Conservation (phyloP, 345 rosid genomes). For the Psidium friedrichsthalianum region DNA sequence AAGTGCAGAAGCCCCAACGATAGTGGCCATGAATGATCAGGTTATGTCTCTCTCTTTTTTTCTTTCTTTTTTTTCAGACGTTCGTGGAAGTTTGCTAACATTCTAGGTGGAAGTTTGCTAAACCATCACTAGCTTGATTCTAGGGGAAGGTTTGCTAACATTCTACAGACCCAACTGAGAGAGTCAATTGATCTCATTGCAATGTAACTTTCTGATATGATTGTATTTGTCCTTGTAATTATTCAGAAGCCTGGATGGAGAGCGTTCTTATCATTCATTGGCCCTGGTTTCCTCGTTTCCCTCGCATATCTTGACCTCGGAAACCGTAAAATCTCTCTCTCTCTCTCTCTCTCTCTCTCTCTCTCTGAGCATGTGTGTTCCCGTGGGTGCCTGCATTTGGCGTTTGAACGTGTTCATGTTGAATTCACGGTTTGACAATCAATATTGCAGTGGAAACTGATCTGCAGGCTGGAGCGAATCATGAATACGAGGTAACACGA, state of each 20-base stretch:
- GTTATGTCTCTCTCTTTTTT: neutral
- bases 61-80: too few species aligned
- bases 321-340: constrained; percentile 4
- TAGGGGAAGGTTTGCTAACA: too few species aligned
- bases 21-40: constrained; percentile 10
- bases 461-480: constrained; percentile 61
- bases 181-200: neutral
- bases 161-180: too few species aligned
- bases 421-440: neutral
- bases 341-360: neutral
- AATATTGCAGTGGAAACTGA: constrained; percentile 57
- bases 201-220: neutral
- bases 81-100: too few species aligned
- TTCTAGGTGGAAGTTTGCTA: too few species aligned
- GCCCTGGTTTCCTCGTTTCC: too few species aligned
- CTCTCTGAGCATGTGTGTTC: neutral
- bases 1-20: neutral
- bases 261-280: too few species aligned
- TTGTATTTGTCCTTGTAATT: neutral
- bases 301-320: constrained; percentile 24
- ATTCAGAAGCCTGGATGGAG: constrained; percentile 27
- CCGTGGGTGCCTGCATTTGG: neutral
- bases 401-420: neutral
- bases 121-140: too few species aligned
- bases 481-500: constrained; percentile 35